Conservation (phyloP, 805 yeast genomes). For the Candida broadrunensis region DNA sequence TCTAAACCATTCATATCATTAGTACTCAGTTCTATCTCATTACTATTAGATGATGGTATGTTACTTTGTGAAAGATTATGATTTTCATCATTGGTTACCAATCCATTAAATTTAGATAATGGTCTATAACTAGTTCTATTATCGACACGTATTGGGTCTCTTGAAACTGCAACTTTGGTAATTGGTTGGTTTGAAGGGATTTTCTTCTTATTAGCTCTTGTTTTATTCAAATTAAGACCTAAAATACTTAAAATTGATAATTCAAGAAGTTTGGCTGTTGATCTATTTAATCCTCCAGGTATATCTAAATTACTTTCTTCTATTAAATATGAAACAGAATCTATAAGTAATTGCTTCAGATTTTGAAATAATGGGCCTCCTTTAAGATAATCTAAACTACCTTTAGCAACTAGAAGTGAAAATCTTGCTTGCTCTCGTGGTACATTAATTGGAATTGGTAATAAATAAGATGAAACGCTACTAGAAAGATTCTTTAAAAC, state of each 20-base stretch:
- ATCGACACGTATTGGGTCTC: conserved; percentile 12
- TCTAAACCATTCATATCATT: conserved; percentile 3
- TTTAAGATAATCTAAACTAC: conserved; percentile 76
- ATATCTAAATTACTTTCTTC: conserved; percentile 49
- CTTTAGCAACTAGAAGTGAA: conserved; percentile 64
- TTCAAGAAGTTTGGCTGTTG: conserved; percentile 56
- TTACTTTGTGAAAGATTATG: neutral
- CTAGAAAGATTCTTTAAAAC: conserved; percentile 42
- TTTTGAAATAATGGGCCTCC: conserved; percentile 80
- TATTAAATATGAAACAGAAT: conserved; percentile 48
- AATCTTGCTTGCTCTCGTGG: conserved; percentile 63
- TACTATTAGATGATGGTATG: neutral
- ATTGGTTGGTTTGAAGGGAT: conserved; percentile 14
- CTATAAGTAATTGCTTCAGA: conserved; percentile 54
- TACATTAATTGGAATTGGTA: conserved; percentile 64
- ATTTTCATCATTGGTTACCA: neutral
- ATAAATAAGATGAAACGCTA: conserved; percentile 37
- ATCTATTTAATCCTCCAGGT: conserved; percentile 61
- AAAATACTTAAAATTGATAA: conserved; percentile 59
- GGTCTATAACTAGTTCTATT: neutral
- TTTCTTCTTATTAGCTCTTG: conserved; percentile 11
- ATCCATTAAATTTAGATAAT: neutral
- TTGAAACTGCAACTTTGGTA: conserved; percentile 19
- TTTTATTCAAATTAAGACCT: conserved; percentile 42
- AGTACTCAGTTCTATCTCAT: neutral